Evolutionary conservation across 495 filamentous ascomycete genomes (phyloP).

Genomic region (Penicillium parvum): DNA sequence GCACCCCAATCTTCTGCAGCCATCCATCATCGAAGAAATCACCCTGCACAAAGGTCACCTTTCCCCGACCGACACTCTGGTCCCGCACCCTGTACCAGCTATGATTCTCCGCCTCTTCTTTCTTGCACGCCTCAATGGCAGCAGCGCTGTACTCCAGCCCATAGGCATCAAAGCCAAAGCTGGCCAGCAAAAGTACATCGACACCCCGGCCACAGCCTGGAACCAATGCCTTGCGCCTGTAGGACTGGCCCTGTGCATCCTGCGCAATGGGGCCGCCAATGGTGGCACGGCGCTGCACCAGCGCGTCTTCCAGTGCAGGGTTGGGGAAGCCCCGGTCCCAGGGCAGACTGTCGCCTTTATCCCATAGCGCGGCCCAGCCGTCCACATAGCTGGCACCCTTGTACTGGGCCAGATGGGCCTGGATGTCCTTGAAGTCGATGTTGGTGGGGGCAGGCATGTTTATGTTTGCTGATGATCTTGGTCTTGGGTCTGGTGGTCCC

Average conservation of each 20-base stretch:
- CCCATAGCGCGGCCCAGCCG: conserved; percentile 63
- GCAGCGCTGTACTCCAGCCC: conserved; percentile 63
- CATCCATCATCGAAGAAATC: conserved; percentile 73
- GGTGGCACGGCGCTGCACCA: conserved; percentile 43
- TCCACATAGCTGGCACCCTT: conserved; percentile 29
- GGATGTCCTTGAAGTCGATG: conserved; percentile 22
- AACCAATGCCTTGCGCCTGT: conserved; percentile 52
- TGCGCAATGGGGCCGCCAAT: conserved; percentile 38
- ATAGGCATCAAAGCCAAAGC: conserved; percentile 67
- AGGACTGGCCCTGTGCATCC: conserved; percentile 20
- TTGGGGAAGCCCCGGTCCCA: conserved; percentile 67
- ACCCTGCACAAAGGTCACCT: conserved; percentile 55
- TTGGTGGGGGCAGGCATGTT: conserved; percentile 22
- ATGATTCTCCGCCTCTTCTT: conserved; percentile 36
- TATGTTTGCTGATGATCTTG: background rate
- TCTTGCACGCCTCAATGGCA: conserved; percentile 52
- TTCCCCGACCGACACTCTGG: conserved; percentile 46
- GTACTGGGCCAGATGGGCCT: conserved; percentile 27
- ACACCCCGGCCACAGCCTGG: conserved; percentile 75
- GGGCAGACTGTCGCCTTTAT: conserved; percentile 54
- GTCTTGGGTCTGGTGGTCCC: background rate
- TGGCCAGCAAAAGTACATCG: conserved; percentile 66
- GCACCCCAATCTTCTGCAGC: conserved; percentile 38
- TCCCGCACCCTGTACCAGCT: conserved; percentile 46
- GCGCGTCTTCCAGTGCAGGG: conserved; percentile 60